Evolutionary conservation across 768 basidiomycete species (phyloP).

Genomic region (Suillus lakei): DNA sequence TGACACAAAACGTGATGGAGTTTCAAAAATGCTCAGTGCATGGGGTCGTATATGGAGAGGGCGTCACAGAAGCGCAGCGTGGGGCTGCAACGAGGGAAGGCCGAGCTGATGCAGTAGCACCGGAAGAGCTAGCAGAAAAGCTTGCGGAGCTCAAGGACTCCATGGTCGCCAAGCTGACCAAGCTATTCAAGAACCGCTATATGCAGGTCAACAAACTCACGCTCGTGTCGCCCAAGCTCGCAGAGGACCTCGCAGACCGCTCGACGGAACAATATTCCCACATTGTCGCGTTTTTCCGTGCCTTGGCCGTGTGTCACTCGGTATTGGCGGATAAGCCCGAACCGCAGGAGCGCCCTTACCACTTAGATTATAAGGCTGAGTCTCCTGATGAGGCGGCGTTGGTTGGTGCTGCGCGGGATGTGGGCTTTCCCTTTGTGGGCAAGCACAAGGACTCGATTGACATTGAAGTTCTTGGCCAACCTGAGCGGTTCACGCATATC

Average conservation of each 20-base stretch:
- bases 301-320: constrained; percentile 91
- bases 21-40: constrained; percentile 94
- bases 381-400: constrained; percentile 95
- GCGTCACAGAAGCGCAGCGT: constrained; percentile 92
- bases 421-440: constrained; percentile 88
- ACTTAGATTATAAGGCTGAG: constrained; percentile 92
- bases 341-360: constrained; percentile 59
- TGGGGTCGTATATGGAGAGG: constrained; percentile 89
- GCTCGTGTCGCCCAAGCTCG: constrained; percentile 85
- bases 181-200: constrained; percentile 88
- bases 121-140: constrained; percentile 71
- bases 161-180: constrained; percentile 80
- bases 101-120: constrained; percentile 63
- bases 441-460: constrained; percentile 77
- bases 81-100: constrained; percentile 90
- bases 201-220: constrained; percentile 82
- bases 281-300: constrained; percentile 89
- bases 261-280: constrained; percentile 62
- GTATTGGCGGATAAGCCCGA: constrained; percentile 84
- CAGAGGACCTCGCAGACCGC: constrained; percentile 73
- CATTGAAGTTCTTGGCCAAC: constrained; percentile 90
- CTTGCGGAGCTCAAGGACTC: constrained; percentile 67
- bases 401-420: constrained; percentile 89
- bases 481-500: constrained; percentile 79
- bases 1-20: constrained; percentile 99